phyloP scores from a whole-genome alignment of 208 protist genomes.

The Trypanosoma conorhini region DNA sequence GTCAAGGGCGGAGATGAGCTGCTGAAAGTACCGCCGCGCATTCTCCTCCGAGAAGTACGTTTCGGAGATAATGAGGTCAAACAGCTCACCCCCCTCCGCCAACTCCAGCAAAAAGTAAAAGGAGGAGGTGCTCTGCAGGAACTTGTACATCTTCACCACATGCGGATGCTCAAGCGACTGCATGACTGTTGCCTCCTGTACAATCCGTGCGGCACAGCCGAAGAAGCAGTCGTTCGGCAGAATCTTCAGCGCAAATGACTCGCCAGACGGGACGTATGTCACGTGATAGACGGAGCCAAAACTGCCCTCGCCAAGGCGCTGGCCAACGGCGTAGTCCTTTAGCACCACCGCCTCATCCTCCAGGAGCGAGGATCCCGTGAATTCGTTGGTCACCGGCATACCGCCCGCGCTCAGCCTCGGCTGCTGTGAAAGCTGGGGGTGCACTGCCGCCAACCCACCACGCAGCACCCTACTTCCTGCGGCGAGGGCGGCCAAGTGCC shows the following conservation, averaged over 20 bases:
- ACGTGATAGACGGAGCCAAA: conserved; percentile 88
- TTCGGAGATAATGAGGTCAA: conserved; percentile 91
- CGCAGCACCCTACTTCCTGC: background rate
- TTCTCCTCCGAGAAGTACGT: conserved; percentile 84
- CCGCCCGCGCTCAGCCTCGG: background rate
- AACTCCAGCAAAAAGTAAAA: conserved; percentile 93
- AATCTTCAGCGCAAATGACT: conserved; percentile 87
- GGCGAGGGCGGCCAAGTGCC: background rate
- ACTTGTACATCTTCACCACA: conserved; percentile 89
- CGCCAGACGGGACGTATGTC: conserved; percentile 77
- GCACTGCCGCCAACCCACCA: background rate
- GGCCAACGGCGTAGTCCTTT: conserved; percentile 72
- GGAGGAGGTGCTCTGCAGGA: conserved; percentile 76
- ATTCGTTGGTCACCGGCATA: conserved; percentile 42
- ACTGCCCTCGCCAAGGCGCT: conserved; percentile 85
- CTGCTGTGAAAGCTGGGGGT: background rate
- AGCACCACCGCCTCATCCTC: conserved; percentile 75
- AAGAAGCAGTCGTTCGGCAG: conserved; percentile 80
- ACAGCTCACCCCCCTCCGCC: conserved; percentile 92
- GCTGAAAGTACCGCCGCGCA: conserved; percentile 92
- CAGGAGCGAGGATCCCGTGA: conserved; percentile 64
- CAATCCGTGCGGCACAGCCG: conserved; percentile 58
- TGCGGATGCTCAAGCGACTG: conserved; percentile 88
- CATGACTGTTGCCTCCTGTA: conserved; percentile 90
- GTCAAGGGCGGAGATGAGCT: conserved; percentile 93